Conservation (phyloP, 2,329 filamentous ascomycete genomes). For the Pleomassaria siparia region DNA sequence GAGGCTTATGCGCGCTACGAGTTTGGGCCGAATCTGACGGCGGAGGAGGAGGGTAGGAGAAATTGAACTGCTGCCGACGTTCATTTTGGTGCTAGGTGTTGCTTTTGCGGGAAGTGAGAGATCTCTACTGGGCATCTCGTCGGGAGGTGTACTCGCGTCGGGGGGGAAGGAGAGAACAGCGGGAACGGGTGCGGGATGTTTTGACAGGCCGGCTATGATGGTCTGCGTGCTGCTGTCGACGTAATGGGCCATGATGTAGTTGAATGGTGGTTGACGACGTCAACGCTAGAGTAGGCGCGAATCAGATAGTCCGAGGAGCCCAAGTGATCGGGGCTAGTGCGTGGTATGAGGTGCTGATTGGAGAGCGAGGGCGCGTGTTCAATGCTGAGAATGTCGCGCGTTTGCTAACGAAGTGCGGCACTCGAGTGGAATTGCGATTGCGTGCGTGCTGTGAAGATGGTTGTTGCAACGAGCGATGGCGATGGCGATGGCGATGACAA, state of each 20-base stretch:
- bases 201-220: conserved; percentile 32
- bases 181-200: conserved; percentile 27
- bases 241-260: conserved; percentile 17
- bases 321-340: background rate
- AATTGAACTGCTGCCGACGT: conserved; percentile 7
- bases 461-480: too few relatives aligned
- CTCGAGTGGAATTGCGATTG: background rate
- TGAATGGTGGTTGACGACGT: too few relatives aligned
- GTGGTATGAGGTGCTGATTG: background rate
- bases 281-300: background rate
- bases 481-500: too few relatives aligned
- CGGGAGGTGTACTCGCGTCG: conserved; percentile 31
- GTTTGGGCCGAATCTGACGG: conserved; percentile 23
- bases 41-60: conserved; percentile 24
- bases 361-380: background rate
- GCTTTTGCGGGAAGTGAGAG: conserved; percentile 14
- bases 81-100: conserved; percentile 9
- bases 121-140: conserved; percentile 29
- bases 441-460: too few relatives aligned
- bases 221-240: conserved; percentile 34
- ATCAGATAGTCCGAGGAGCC: background rate
- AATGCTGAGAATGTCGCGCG: background rate
- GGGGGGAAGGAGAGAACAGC: conserved; percentile 23
- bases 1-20: conserved; percentile 28
- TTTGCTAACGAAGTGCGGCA: background rate